Percentiles rank a stretch among this genome's conserved stretches.
These are phyloP conservation scores for Mimosa pudica DNA, from an alignment of 306 rosid genomes.

Conservation along the genomic window DNA sequence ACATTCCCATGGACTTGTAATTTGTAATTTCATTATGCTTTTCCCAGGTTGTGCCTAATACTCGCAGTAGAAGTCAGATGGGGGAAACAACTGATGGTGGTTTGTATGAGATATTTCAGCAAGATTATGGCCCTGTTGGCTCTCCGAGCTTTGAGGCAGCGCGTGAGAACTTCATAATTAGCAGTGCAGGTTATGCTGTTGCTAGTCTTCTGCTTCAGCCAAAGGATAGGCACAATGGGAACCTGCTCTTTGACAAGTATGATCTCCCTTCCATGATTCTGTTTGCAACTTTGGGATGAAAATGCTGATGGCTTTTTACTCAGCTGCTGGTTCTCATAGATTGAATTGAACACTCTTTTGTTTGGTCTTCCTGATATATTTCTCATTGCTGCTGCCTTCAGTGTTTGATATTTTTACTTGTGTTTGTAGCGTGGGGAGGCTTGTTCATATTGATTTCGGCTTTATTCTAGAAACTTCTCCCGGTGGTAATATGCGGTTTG, in stretches of 20 bases:
- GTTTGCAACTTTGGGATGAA: constrained; percentile 26
- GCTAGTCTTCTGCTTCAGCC: constrained; percentile 98
- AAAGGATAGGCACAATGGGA: constrained; percentile 97
- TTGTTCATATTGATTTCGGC: constrained; percentile 73
- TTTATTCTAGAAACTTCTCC: constrained; percentile 98
- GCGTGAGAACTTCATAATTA: constrained; percentile 87
- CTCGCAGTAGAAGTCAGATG: constrained; percentile 84
- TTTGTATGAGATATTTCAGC: constrained; percentile 92
- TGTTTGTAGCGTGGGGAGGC: constrained; percentile 72
- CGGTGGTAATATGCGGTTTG: constrained; percentile 69
- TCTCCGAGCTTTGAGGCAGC: constrained; percentile 80
- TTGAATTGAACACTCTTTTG: background rate
- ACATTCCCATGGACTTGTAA: constrained; percentile 33
- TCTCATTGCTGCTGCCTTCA: constrained; percentile 10
- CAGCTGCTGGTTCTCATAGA: constrained; percentile 18
- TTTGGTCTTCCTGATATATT: background rate
- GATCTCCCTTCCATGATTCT: constrained; percentile 21
- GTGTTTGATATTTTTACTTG: constrained; percentile 4
- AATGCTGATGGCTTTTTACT: constrained; percentile 21
- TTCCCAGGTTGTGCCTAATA: constrained; percentile 88
- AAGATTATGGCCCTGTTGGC: constrained; percentile 63
- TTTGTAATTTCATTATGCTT: constrained; percentile 23
- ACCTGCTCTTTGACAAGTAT: constrained; percentile 87
- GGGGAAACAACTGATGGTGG: constrained; percentile 99
- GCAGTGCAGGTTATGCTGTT: constrained; percentile 99